phyloP scores from a whole-genome alignment of 2,329 filamentous ascomycete species.

The Botrytis elliptica region DNA sequence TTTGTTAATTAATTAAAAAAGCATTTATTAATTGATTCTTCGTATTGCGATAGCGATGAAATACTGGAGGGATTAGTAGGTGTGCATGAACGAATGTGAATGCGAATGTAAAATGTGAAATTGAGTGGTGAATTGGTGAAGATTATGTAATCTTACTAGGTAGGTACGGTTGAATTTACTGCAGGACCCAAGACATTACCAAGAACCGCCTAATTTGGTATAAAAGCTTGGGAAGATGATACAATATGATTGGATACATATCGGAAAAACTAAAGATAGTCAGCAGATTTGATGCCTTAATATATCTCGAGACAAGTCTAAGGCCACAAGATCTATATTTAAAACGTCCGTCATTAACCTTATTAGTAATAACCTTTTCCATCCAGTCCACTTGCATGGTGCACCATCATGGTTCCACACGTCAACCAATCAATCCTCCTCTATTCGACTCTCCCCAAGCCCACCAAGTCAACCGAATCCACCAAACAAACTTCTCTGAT shows the following conservation, averaged over 20 bases:
- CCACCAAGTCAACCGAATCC: neutral
- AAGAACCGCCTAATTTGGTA: neutral
- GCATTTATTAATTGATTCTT: neutral
- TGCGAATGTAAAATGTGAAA: neutral
- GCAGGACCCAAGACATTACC: neutral
- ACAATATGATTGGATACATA: neutral
- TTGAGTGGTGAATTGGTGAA: neutral
- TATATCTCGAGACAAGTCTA: neutral
- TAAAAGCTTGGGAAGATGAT: neutral
- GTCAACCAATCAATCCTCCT: neutral
- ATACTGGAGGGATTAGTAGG: neutral
- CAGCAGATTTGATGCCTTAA: neutral
- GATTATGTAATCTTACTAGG: neutral
- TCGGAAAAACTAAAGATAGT: too few relatives aligned
- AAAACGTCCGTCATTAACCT: neutral
- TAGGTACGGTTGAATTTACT: neutral
- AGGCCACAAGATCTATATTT: conserved; percentile 6
- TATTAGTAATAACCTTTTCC: neutral
- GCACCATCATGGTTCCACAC: neutral
- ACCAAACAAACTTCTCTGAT: neutral
- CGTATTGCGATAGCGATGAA: neutral
- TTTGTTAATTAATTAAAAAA: neutral
- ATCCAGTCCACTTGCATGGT: neutral
- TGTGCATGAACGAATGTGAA: neutral
- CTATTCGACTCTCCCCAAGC: neutral